Conservation (phyloP, 495 filamentous ascomycete species). For the Aspergillus carlsbadensis region DNA sequence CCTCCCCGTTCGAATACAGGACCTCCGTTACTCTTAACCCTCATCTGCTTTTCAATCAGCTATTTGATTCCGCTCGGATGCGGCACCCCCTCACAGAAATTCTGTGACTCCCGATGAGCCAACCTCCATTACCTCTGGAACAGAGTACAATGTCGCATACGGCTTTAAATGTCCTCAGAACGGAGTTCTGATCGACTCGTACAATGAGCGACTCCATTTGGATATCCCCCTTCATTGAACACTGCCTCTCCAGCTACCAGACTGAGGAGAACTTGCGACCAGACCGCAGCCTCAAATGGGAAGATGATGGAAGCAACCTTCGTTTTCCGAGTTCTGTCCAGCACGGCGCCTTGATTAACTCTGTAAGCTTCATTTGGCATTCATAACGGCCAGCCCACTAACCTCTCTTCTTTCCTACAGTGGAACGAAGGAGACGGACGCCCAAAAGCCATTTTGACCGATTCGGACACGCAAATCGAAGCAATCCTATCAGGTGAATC, state of each 20-base stretch:
- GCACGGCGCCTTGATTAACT: constrained; percentile 22
- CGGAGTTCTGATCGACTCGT: constrained; percentile 8
- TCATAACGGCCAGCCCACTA: neutral
- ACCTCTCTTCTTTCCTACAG: constrained; percentile 17
- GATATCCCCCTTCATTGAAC: constrained; percentile 32
- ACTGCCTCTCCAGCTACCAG: constrained; percentile 25
- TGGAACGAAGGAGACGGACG: constrained; percentile 21
- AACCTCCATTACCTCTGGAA: neutral
- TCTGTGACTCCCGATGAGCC: neutral
- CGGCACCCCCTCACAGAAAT: neutral
- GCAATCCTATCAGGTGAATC: constrained; percentile 31
- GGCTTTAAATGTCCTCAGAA: neutral
- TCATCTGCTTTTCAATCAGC: neutral
- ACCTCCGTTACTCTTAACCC: neutral
- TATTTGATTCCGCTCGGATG: neutral
- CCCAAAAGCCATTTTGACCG: constrained; percentile 32
- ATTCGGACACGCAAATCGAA: constrained; percentile 38
- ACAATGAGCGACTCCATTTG: constrained; percentile 34
- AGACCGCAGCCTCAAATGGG: constrained; percentile 21
- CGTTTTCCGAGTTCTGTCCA: constrained; percentile 23
- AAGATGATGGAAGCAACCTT: constrained; percentile 43
- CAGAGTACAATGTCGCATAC: constrained; percentile 13
- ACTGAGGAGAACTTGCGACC: constrained; percentile 6
- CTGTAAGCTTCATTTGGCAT: constrained; percentile 19
- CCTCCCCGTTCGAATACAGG: neutral